These are phyloP conservation scores for Cynara cardunculus DNA, from an alignment of 129 eudicot species.

Conservation along the genomic window DNA sequence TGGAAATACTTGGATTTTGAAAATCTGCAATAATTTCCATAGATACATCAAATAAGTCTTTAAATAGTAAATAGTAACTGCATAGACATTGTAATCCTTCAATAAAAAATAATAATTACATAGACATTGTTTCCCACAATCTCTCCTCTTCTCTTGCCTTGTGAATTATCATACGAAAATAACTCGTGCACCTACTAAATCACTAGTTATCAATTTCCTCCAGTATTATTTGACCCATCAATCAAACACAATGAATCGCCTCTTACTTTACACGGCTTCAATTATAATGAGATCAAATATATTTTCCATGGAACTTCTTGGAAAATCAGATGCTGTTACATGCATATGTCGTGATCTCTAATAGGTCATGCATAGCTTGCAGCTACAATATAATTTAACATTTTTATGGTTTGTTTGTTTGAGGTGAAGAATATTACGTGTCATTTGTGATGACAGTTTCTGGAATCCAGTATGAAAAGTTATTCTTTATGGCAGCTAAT, in stretches of 20 bases:
- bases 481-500: neutral
- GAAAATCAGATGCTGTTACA: neutral
- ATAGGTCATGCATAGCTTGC: neutral
- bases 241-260: neutral
- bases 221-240: neutral
- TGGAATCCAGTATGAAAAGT: neutral
- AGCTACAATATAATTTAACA: neutral
- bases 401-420: neutral
- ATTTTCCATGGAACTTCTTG: neutral
- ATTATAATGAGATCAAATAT: neutral
- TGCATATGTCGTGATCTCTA: neutral
- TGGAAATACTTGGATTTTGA: too few relatives aligned
- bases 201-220: neutral
- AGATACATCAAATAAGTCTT: too few relatives aligned
- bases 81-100: too few relatives aligned
- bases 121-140: neutral
- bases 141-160: neutral
- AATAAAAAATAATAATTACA: too few relatives aligned
- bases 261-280: neutral
- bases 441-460: neutral
- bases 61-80: too few relatives aligned
- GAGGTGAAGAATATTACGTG: neutral
- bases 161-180: too few relatives aligned
- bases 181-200: neutral
- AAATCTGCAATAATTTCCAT: too few relatives aligned